Evolutionary conservation across 2,329 filamentous ascomycete genomes (phyloP), one percentile per base, ranked within the genome.

Genomic region (Moelleriella libera): DNA sequence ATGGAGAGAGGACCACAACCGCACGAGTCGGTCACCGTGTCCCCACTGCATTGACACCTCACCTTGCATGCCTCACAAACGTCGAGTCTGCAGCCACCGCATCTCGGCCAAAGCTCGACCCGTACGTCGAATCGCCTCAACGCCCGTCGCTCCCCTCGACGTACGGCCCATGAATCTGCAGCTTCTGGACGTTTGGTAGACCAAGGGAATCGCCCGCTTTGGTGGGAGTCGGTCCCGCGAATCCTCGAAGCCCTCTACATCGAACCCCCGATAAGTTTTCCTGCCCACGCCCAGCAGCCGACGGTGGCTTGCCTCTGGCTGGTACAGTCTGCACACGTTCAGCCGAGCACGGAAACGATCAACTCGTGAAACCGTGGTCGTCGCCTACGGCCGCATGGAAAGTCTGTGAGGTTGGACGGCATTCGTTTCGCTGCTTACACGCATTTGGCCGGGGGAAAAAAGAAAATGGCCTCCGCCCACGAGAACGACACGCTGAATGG

Each of bases 11-110:
- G 21, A 21, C 21, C 21, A 44, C 42, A 32, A 14, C 14, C 37
- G 41, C 14, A 42, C 44, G 44, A 47, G 46, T 41, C 50, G 47
- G 39, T 34, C 40, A 46, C 31, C 21, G 28, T 37, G 31, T 41
- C 52, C 44, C 48, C 50, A 47, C 54, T 49, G 44, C 47, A 47
- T 50, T 53, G 54, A 54, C 54, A 56, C 49, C 51, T 56, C 54
- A 55, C 46, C 53, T 50, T 52, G 54, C 53, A 56, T 49, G 45
- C 46, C 46, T 45, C 29, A 8, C 44, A 48, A 6, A 44, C 46
- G 21, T 45, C 41, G 37, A 47, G 32, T n/a, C 44, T 41, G 21
- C 32, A 42, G 46, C 48, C 39, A 21, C 41, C 34, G 34, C 34
- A 37, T 12, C 8, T 37, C 12, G 34, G 34, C 34, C 34, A 9